phyloP scores from a whole-genome alignment of 805 yeast species.

The Metschnikowia drakensbergensis region DNA sequence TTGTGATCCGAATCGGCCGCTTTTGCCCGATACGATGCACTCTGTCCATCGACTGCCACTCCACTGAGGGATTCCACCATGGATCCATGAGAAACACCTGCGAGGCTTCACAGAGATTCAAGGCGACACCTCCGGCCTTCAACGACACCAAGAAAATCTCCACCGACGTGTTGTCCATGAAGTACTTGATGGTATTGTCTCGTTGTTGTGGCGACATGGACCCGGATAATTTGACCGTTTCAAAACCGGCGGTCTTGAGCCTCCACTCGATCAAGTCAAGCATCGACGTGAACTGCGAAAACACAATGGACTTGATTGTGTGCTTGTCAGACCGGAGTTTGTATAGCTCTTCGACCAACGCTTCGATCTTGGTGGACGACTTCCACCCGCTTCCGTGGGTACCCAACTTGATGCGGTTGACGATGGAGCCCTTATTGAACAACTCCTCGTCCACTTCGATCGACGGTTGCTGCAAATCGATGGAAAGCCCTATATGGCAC shows the following conservation, averaged over 20 bases:
- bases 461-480: slow-evolving; percentile 85
- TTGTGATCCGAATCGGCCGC: slow-evolving; percentile 87
- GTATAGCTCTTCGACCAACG: slow-evolving; percentile 88
- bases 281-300: slow-evolving; percentile 97
- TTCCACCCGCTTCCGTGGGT: slow-evolving; percentile 72
- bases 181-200: slow-evolving; percentile 83
- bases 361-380: slow-evolving; percentile 95
- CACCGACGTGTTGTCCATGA: slow-evolving; percentile 88
- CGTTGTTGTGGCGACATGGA: slow-evolving; percentile 96
- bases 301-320: slow-evolving; percentile 93
- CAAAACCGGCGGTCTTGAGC: slow-evolving; percentile 88
- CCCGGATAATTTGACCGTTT: slow-evolving; percentile 91
- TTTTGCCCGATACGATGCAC: slow-evolving; percentile 97
- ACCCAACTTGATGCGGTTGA: slow-evolving; percentile 82
- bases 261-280: slow-evolving; percentile 95
- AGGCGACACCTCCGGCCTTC: slow-evolving; percentile 98
- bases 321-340: slow-evolving; percentile 78
- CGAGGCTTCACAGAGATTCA: slow-evolving; percentile 93
- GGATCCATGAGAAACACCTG: slow-evolving; percentile 96
- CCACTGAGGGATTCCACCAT: slow-evolving; percentile 99
- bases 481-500: slow-evolving; percentile 89
- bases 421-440: slow-evolving; percentile 65
- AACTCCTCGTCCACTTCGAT: slow-evolving; percentile 62
- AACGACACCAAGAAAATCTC: slow-evolving; percentile 92
- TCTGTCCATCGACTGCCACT: slow-evolving; percentile 98